Evolutionary conservation across 441 rosid genomes (phyloP).

Genomic region (Capsella rubella): DNA sequence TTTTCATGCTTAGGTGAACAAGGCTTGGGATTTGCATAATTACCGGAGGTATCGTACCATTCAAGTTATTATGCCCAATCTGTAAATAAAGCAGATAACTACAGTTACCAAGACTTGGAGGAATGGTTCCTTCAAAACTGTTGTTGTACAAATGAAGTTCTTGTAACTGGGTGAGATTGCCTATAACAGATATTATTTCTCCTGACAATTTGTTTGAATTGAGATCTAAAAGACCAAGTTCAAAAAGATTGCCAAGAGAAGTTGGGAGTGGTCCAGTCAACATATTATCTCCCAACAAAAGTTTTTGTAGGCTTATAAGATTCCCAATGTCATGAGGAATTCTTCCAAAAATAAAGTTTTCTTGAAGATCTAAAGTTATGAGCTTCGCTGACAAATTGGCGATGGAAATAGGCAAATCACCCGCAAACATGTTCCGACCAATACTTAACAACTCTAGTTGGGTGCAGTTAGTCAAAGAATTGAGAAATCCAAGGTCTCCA

Average conservation of each 20-base stretch:
- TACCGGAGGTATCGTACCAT: slow-evolving; percentile 4
- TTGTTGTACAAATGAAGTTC: too few species aligned
- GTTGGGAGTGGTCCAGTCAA: neutral
- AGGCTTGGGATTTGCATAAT: neutral
- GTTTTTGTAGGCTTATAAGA: neutral
- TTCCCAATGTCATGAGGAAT: slow-evolving; percentile 21
- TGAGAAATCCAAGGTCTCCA: too few species aligned
- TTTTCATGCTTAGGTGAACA: neutral
- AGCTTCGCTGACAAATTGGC: neutral
- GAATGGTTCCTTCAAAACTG: slow-evolving; percentile 14
- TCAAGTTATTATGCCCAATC: slow-evolving; percentile 8
- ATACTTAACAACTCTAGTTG: too few species aligned
- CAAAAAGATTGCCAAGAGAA: neutral
- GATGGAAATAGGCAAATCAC: neutral
- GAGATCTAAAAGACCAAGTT: accelerated
- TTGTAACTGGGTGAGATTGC: neutral
- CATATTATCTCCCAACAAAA: accelerated
- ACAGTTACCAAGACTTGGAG: slow-evolving; percentile 34
- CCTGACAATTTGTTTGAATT: neutral
- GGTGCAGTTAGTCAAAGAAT: too few species aligned
- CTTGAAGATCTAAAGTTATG: accelerated
- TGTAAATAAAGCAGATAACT: neutral
- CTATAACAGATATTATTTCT: neutral
- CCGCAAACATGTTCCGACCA: neutral
- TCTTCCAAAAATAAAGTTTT: neutral